phyloP scores from a whole-genome alignment of 805 yeast genomes.

The Kodamaea kakaduensis region DNA sequence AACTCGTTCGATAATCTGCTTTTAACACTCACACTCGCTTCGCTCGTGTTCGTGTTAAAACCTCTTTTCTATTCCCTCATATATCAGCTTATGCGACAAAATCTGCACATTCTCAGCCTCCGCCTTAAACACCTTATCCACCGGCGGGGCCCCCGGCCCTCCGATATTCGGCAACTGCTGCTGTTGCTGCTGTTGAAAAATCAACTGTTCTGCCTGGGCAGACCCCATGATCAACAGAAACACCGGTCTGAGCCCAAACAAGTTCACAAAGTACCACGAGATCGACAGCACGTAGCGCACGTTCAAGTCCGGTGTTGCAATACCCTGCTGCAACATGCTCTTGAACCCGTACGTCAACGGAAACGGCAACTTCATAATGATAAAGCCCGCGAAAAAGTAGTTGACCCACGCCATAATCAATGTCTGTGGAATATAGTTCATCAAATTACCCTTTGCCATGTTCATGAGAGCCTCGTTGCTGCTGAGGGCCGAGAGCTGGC shows the following conservation, averaged over 20 bases:
- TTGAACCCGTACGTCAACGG: slow-evolving; percentile 88
- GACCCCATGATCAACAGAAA: slow-evolving; percentile 63
- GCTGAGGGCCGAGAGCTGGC: slow-evolving; percentile 66
- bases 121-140: slow-evolving; percentile 57
- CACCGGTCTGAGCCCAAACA: slow-evolving; percentile 78
- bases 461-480: slow-evolving; percentile 68
- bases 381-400: slow-evolving; percentile 87
- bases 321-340: slow-evolving; percentile 86
- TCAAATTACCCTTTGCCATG: slow-evolving; percentile 76
- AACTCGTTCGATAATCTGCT: no score
- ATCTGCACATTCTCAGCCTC: slow-evolving; percentile 76
- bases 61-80: slow-evolving; percentile 61
- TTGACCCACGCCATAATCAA: slow-evolving; percentile 95
- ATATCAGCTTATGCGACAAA: slow-evolving; percentile 46
- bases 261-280: slow-evolving; percentile 92
- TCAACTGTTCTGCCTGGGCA: slow-evolving; percentile 42
- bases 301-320: slow-evolving; percentile 77
- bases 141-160: slow-evolving; percentile 57
- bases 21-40: neutral
- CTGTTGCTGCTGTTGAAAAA: slow-evolving; percentile 37
- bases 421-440: slow-evolving; percentile 87
- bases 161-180: slow-evolving; percentile 38
- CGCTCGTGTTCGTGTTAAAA: slow-evolving; percentile 11
- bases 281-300: slow-evolving; percentile 90
- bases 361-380: slow-evolving; percentile 78